Evolutionary conservation across 495 filamentous ascomycete species (phyloP).

Genomic region (Aspergillus funiculosus): DNA sequence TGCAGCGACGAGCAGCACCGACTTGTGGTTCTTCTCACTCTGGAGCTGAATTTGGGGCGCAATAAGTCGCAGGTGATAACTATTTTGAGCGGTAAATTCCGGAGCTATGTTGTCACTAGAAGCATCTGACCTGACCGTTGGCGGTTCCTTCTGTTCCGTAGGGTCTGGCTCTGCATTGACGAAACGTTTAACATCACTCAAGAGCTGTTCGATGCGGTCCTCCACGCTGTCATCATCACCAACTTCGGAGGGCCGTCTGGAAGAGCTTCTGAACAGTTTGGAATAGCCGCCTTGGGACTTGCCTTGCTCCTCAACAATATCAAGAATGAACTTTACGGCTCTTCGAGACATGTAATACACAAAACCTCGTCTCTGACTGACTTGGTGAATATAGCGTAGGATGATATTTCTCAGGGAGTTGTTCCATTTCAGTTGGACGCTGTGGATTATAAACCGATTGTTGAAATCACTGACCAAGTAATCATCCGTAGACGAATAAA

Average conservation of each 20-base stretch:
- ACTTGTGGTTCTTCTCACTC: conserved; percentile 93
- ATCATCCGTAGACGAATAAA: conserved; percentile 40
- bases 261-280: conserved; percentile 25
- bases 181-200: conserved; percentile 78
- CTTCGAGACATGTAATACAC: conserved; percentile 95
- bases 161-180: conserved; percentile 58
- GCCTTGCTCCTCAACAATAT: conserved; percentile 91
- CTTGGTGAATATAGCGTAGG: conserved; percentile 93
- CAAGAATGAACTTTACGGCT: conserved; percentile 95
- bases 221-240: conserved; percentile 60
- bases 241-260: conserved; percentile 27
- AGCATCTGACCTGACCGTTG: conserved; percentile 42
- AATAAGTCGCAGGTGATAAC: conserved; percentile 89
- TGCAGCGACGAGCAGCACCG: conserved; percentile 85
- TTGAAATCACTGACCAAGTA: conserved; percentile 90
- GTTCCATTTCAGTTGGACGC: conserved; percentile 96
- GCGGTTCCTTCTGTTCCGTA: conserved; percentile 26
- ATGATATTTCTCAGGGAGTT: conserved; percentile 94
- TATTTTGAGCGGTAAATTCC: conserved; percentile 91
- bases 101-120: conserved; percentile 70
- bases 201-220: conserved; percentile 79
- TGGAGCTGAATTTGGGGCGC: conserved; percentile 96
- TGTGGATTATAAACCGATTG: conserved; percentile 97
- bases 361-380: conserved; percentile 91
- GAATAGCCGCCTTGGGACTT: conserved; percentile 51